Percentiles rank a stretch among this genome's conserved stretches.
phyloP scores from a whole-genome alignment of 257 asterid species.

The Thymus quinquecostatus region DNA sequence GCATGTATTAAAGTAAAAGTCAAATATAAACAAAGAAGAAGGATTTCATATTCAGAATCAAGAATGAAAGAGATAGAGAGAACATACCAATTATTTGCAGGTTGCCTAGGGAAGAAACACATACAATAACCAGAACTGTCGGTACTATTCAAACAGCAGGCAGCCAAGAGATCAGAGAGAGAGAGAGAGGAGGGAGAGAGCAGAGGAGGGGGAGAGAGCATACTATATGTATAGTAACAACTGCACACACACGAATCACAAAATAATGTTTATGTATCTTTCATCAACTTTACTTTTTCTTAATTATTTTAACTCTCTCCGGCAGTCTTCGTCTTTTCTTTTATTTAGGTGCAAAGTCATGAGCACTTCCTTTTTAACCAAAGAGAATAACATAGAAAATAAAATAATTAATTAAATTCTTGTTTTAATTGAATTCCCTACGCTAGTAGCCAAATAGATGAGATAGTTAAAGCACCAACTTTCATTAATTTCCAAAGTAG shows the following conservation, averaged over 20 bases:
- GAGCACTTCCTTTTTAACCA: not conserved
- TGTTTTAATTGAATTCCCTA: no score
- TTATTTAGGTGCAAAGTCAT: constrained; percentile 22
- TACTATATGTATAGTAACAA: constrained; percentile 36
- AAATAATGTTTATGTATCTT: constrained; percentile 33
- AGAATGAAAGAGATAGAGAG: not conserved
- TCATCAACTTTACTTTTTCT: constrained; percentile 35
- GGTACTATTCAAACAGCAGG: constrained; percentile 45
- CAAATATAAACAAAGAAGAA: not conserved
- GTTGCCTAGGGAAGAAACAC: constrained; percentile 22
- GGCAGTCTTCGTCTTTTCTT: not conserved
- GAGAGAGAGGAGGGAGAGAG: constrained; percentile 30
- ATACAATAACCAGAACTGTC: constrained; percentile 38
- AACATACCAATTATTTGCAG: constrained; percentile 28
- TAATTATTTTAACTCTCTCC: not conserved
- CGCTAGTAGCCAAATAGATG: not conserved
- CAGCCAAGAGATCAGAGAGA: constrained; percentile 5
- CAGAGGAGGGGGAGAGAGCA: constrained; percentile 18
- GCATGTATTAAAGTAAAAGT: not conserved
- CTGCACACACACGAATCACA: constrained; percentile 40
- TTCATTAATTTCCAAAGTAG: no score
- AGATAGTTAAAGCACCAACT: not conserved
- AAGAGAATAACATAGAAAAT: not conserved
- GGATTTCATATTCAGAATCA: not conserved
- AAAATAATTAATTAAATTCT: not conserved